Conservation (phyloP, 768 basidiomycete genomes). For the Coprinellus micaceus region DNA sequence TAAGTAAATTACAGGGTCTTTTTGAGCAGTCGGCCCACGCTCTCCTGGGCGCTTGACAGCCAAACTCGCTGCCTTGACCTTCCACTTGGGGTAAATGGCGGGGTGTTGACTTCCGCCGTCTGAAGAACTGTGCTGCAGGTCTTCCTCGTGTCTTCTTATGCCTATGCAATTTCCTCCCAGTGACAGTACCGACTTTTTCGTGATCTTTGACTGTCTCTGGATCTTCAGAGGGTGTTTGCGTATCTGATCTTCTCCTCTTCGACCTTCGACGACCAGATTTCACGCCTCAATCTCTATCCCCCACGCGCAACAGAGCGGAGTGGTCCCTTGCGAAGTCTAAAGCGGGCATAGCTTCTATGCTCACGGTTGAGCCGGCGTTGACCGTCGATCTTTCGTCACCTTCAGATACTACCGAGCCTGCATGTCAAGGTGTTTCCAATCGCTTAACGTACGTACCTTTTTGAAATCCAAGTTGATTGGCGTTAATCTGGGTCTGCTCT, state of each 20-base stretch:
- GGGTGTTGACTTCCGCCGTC: constrained; percentile 1
- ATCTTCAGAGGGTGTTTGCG: neutral
- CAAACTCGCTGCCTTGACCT: neutral
- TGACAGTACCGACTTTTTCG: constrained; percentile 7
- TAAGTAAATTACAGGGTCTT: constrained; percentile 7
- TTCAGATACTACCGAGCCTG: neutral
- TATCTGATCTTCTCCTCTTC: constrained; percentile 5
- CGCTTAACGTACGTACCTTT: constrained; percentile 3
- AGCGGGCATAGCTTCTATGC: constrained; percentile 16
- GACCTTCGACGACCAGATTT: neutral
- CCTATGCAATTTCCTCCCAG: neutral
- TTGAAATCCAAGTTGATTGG: neutral
- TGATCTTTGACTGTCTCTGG: neutral
- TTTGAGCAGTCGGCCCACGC: neutral
- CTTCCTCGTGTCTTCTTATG: constrained; percentile 5
- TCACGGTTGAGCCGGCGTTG: constrained; percentile 24
- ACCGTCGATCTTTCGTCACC: constrained; percentile 10
- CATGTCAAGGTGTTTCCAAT: neutral
- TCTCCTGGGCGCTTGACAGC: constrained; percentile 1
- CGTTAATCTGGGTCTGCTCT: neutral
- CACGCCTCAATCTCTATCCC: neutral
- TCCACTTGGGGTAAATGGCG: constrained; percentile 5
- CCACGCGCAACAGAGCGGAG: neutral
- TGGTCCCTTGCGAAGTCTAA: neutral
- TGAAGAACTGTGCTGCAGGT: neutral